Evolutionary conservation across 768 basidiomycete species (phyloP), one percentile per base, ranked within the genome.

Genomic region (Mycena galopus): DNA sequence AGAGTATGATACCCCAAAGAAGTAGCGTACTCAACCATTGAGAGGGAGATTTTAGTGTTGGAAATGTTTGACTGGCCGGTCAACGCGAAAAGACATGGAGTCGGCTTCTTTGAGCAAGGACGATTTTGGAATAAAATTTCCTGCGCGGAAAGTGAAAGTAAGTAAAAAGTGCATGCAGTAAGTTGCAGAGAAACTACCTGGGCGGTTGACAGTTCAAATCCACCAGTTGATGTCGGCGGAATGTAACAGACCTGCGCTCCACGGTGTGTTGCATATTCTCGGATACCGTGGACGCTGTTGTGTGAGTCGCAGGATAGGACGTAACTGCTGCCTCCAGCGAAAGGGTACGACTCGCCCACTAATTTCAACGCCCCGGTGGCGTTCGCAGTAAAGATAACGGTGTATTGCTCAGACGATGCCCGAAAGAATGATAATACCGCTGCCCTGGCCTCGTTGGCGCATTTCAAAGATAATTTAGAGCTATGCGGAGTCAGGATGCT

Each of bases 31-130:
- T 83, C 79, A 44, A 93, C 84, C 59, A 92, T 85, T 0, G 91
- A 89, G 6, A 95, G 84, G 6, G 92, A 85, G 59, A 86, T 89
- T 79, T 94, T 95, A 62, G 87, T 83, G 76, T 94, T 95, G 14
- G 94, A 88, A 58, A 96, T 90, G 77, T 96, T 96, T 12, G 94
- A 96, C 82, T 92, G 92, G 9, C 88, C 94, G 0, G 94, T 95
- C 66, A 94, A 83, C 6, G 90, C 93, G 69, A 94, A 94, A 10
- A 95, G 87, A 51, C 88, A 88, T 0, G 90, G 88, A 0, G 86
- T 77, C 7, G 84, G 77, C 17, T 85, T 80, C 53, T 78, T 73
- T 19, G 88, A 83, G 47, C 79, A 79, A 14, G 91, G 88, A 42
- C 84, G 84, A 67, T 89, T 82, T 59, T 80, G 84, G 56, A 83